phyloP scores from a whole-genome alignment of 2,329 filamentous ascomycete species.

The Plenodomus tracheiphilus region DNA sequence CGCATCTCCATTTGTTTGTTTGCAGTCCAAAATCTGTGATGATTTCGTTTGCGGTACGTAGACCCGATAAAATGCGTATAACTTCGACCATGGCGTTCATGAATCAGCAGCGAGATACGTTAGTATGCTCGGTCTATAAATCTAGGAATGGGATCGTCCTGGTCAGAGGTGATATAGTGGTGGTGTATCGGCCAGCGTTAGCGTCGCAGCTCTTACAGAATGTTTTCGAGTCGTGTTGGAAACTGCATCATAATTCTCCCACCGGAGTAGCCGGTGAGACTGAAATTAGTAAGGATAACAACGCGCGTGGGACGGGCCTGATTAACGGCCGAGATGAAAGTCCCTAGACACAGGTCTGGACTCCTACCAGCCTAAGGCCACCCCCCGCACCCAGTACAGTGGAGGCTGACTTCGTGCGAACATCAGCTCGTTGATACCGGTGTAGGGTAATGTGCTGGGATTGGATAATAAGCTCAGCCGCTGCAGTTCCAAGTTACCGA shows the following conservation, averaged over 20 bases:
- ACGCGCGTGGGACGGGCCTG: no score
- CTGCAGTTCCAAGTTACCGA: slow-evolving; percentile 11
- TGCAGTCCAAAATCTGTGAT: slow-evolving; percentile 24
- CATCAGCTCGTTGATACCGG: slow-evolving; percentile 15
- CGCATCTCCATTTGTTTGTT: slow-evolving; percentile 17
- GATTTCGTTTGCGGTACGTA: slow-evolving; percentile 19
- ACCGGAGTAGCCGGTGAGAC: no score
- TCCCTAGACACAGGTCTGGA: background rate
- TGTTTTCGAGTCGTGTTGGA: no score
- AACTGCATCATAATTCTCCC: no score
- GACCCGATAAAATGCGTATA: slow-evolving; percentile 15
- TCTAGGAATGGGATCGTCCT: no score
- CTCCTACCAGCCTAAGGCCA: background rate
- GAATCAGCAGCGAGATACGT: background rate
- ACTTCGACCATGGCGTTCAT: slow-evolving; percentile 23
- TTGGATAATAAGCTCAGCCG: slow-evolving; percentile 17
- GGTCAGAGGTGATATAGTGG: no score
- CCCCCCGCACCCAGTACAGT: background rate
- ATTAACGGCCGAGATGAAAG: no score
- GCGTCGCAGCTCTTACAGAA: no score
- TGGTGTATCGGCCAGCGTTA: no score
- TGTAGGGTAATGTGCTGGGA: slow-evolving; percentile 13
- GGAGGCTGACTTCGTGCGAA: slow-evolving; percentile 14
- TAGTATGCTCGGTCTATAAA: no score
- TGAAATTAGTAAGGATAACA: no score